phyloP scores from a whole-genome alignment of 2,329 filamentous ascomycete species.

The Aspergillus ruber region DNA sequence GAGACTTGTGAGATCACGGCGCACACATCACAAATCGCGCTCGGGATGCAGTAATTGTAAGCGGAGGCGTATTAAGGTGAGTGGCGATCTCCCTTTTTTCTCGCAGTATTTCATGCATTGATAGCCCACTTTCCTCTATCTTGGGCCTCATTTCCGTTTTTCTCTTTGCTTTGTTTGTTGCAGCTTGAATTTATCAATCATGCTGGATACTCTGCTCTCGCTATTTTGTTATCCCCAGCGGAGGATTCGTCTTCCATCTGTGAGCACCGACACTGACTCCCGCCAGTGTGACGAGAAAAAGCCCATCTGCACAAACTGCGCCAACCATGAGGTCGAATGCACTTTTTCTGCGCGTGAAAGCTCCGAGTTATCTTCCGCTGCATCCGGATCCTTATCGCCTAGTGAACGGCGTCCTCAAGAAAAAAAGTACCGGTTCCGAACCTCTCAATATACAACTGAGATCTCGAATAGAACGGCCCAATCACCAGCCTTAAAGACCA shows the following conservation, averaged over 20 bases:
- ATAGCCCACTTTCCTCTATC: not conserved
- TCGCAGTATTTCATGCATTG: not conserved
- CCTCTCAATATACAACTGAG: slow-evolving; percentile 2
- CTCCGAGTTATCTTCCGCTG: slow-evolving; percentile 13
- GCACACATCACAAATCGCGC: slow-evolving; percentile 29
- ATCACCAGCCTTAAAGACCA: not conserved
- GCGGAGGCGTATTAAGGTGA: slow-evolving; percentile 29
- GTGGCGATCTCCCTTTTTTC: slow-evolving; percentile 1
- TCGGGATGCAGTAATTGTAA: slow-evolving; percentile 29
- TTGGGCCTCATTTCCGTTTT: not conserved
- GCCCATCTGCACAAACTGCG: slow-evolving; percentile 24
- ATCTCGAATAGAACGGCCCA: not conserved
- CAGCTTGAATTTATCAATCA: not conserved
- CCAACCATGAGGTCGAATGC: slow-evolving; percentile 22
- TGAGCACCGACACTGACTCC: slow-evolving; percentile 2
- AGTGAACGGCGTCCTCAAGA: not conserved
- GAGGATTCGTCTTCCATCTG: not conserved
- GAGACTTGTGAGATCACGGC: slow-evolving; percentile 12
- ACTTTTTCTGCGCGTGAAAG: slow-evolving; percentile 12
- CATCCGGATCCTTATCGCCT: not conserved
- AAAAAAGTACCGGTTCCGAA: not conserved
- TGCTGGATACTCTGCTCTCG: not conserved
- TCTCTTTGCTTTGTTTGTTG: not conserved
- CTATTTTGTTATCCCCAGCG: not conserved
- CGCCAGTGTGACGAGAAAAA: slow-evolving; percentile 29